These are phyloP conservation scores for Trichosporon inkin DNA, from an alignment of 1,284 basidiomycete genomes.

Conservation along the genomic window DNA sequence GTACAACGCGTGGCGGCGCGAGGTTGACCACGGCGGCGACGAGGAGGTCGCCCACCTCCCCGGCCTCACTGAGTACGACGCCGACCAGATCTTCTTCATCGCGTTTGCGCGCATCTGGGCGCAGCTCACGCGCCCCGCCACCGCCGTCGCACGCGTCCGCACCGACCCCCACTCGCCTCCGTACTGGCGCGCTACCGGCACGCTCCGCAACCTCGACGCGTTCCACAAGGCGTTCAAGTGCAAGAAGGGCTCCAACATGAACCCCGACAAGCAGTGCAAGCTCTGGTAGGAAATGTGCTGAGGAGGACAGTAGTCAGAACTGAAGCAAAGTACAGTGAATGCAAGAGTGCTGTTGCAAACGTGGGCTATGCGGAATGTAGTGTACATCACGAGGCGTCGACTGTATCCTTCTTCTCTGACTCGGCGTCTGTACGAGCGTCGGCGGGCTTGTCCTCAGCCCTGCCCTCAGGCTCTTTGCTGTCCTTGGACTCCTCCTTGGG, in stretches of 20 bases:
- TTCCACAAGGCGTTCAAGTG: conserved; percentile 51
- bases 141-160: conserved; percentile 68
- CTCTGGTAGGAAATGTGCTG: conserved; percentile 28
- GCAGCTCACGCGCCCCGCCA: conserved; percentile 42
- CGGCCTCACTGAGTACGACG: conserved; percentile 67
- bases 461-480: not conserved
- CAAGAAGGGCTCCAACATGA: conserved; percentile 42
- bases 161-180: conserved; percentile 83
- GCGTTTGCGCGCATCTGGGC: conserved; percentile 59
- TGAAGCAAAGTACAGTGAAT: not conserved
- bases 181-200: conserved; percentile 73
- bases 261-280: conserved; percentile 15
- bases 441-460: not conserved
- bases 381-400: not conserved
- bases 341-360: not conserved
- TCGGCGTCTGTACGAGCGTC: not conserved
- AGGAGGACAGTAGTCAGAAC: not conserved
- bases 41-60: conserved; percentile 67
- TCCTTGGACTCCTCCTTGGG: not conserved
- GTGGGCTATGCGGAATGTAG: not conserved
- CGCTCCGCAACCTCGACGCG: conserved; percentile 55
- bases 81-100: conserved; percentile 85
- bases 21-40: conserved; percentile 41
- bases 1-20: conserved; percentile 72
- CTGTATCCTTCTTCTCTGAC: not conserved